These are phyloP conservation scores for Sarocladium oryzae DNA, from an alignment of 2,329 filamentous ascomycete genomes.

Conservation along the genomic window DNA sequence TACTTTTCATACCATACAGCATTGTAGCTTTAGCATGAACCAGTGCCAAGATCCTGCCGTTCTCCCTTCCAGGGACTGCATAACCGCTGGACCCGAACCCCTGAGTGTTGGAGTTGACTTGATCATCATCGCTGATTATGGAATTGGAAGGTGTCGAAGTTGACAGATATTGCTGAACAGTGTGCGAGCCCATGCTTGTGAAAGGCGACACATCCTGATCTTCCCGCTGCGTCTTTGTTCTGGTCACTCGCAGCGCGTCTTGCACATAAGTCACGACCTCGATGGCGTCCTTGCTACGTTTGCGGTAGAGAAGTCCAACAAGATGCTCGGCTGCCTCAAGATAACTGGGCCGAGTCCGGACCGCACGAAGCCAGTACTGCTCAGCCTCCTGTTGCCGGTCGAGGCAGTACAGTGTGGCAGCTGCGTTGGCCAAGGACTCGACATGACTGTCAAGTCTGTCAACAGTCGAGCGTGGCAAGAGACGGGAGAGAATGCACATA, in stretches of 20 bases:
- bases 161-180: not conserved
- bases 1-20: conserved; percentile 84
- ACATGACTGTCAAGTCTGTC: conserved; percentile 55
- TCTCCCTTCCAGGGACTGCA: conserved; percentile 75
- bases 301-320: conserved; percentile 78
- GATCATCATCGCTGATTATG: not conserved
- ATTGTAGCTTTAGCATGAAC: conserved; percentile 98
- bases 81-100: conserved; percentile 38
- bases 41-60: conserved; percentile 86
- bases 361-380: conserved; percentile 76
- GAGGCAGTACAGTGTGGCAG: conserved; percentile 80
- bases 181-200: not conserved
- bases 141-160: not conserved
- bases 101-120: not conserved
- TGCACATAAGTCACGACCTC: conserved; percentile 84
- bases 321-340: conserved; percentile 95
- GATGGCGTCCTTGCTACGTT: conserved; percentile 78
- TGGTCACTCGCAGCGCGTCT: conserved; percentile 51
- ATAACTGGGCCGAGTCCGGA: conserved; percentile 77
- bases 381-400: conserved; percentile 79
- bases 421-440: conserved; percentile 89
- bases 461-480: not conserved
- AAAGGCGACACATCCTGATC: not conserved
- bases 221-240: not conserved
- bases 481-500: conserved; percentile 23